Evolutionary conservation across 345 rosid genomes (phyloP).

Genomic region (Populus ilicifolia): DNA sequence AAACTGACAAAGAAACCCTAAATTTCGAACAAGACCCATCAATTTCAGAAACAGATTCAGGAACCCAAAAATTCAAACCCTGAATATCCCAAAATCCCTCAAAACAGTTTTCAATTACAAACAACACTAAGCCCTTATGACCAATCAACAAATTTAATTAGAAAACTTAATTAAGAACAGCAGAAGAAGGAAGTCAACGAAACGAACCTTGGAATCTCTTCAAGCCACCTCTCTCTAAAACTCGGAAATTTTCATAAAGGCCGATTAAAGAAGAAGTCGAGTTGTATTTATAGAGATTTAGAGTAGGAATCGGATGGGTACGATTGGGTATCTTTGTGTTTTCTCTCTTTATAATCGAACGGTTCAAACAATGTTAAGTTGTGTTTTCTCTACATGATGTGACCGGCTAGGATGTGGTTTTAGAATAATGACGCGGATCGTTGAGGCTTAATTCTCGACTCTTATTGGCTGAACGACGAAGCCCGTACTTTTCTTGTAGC

Average conservation of each 20-base stretch:
- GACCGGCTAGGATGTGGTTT: conserved; percentile 40
- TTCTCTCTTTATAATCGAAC: conserved; percentile 35
- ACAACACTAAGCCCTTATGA: not conserved
- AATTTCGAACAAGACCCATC: not conserved
- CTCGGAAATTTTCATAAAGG: not conserved
- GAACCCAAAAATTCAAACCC: not conserved
- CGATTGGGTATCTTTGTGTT: conserved; percentile 50
- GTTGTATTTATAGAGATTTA: conserved; percentile 9
- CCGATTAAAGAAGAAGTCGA: fast-evolving
- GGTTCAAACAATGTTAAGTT: conserved; percentile 29
- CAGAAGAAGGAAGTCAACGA: not conserved
- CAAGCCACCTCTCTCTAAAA: not conserved
- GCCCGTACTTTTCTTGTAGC: not conserved
- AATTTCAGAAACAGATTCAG: not conserved
- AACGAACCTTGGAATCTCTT: conserved; percentile 22
- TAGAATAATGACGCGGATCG: conserved; percentile 41
- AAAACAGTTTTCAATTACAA: not conserved
- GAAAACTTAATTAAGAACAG: not conserved
- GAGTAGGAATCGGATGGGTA: conserved; percentile 31
- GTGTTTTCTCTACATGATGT: conserved; percentile 46
- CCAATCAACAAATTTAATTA: not conserved
- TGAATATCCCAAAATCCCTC: too few species aligned
- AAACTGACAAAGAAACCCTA: not conserved
- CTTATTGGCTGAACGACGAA: conserved; percentile 23
- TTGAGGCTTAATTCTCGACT: not conserved